Evolutionary conservation across 768 basidiomycete species (phyloP).

Genomic region (Pulveroboletus sp.): DNA sequence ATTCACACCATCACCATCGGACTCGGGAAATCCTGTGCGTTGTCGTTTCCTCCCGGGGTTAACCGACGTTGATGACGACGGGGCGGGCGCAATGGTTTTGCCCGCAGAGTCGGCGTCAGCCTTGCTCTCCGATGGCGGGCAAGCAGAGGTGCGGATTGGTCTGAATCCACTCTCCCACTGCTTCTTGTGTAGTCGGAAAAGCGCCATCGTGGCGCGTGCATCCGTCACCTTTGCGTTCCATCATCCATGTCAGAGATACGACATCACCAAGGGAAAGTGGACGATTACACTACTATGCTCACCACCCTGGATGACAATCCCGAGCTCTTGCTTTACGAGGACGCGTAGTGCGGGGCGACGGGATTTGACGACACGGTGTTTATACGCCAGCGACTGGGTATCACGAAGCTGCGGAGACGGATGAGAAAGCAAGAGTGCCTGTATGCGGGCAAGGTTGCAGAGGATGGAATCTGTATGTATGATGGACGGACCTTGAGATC

Average conservation of each 20-base stretch:
- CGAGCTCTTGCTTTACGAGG: constrained; percentile 76
- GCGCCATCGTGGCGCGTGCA: constrained; percentile 91
- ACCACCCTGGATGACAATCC: constrained; percentile 74
- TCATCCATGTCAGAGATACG: not conserved
- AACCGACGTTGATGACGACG: not conserved
- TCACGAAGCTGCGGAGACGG: constrained; percentile 61
- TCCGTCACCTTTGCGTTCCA: constrained; percentile 66
- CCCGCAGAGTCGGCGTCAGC: not conserved
- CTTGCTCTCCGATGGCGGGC: not conserved
- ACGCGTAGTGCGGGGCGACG: constrained; percentile 72
- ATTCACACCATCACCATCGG: not conserved
- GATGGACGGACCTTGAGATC: constrained; percentile 62
- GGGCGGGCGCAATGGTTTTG: not conserved
- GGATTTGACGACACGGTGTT: constrained; percentile 49
- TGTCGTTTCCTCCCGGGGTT: constrained; percentile 13
- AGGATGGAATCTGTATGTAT: not conserved
- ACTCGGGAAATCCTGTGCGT: not conserved
- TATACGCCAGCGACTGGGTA: constrained; percentile 59
- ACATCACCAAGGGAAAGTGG: not conserved
- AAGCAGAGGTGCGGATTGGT: not conserved
- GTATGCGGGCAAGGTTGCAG: not conserved
- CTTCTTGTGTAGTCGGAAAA: constrained; percentile 78
- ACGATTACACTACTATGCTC: constrained; percentile 83
- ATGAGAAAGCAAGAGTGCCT: constrained; percentile 68
- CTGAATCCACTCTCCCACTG: constrained; percentile 65